Conservation (phyloP, 176 grass and related monocot species). For the Oryza glaberrima region DNA sequence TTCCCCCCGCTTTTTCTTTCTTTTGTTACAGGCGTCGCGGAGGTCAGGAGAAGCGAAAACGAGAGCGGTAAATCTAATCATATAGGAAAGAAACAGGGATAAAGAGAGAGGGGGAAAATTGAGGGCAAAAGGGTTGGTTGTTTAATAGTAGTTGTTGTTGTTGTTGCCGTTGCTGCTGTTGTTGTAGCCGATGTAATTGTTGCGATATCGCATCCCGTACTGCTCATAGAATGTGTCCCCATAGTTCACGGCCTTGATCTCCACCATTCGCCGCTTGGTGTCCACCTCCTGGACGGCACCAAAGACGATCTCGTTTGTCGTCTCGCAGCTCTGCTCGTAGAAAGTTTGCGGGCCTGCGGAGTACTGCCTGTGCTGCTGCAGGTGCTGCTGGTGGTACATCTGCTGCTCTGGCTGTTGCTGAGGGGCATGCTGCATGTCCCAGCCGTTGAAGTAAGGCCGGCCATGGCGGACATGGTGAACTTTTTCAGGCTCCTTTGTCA, state of each 20-base stretch:
- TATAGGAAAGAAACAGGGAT: constrained; percentile 29
- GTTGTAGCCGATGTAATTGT: constrained; percentile 80
- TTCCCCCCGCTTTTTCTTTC: constrained; percentile 10
- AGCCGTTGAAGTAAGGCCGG: constrained; percentile 50
- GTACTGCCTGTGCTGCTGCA: constrained; percentile 92
- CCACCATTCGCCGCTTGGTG: constrained; percentile 70
- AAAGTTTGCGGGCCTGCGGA: constrained; percentile 75
- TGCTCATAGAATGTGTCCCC: constrained; percentile 81
- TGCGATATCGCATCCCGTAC: constrained; percentile 79
- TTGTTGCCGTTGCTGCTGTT: constrained; percentile 42
- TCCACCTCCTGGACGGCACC: constrained; percentile 92
- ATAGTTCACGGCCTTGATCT: constrained; percentile 95
- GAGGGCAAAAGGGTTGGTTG: neutral
- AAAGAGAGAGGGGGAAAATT: constrained; percentile 1
- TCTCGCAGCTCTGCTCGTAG: constrained; percentile 87
- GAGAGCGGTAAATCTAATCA: constrained; percentile 26
- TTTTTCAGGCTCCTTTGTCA: constrained; percentile 86
- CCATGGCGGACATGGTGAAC: constrained; percentile 66
- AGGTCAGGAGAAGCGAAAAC: neutral
- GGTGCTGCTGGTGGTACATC: constrained; percentile 63
- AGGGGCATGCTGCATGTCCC: constrained; percentile 47
- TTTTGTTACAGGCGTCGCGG: constrained; percentile 32
- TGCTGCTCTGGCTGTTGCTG: constrained; percentile 62
- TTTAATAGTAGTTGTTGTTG: constrained; percentile 52
- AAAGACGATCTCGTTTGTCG: constrained; percentile 93